A percentile compares a stretch with the other conserved stretches of the same genome.
These are phyloP conservation scores for Erysimum cheiri DNA, from an alignment of 441 rosid species.

Conservation along the genomic window DNA sequence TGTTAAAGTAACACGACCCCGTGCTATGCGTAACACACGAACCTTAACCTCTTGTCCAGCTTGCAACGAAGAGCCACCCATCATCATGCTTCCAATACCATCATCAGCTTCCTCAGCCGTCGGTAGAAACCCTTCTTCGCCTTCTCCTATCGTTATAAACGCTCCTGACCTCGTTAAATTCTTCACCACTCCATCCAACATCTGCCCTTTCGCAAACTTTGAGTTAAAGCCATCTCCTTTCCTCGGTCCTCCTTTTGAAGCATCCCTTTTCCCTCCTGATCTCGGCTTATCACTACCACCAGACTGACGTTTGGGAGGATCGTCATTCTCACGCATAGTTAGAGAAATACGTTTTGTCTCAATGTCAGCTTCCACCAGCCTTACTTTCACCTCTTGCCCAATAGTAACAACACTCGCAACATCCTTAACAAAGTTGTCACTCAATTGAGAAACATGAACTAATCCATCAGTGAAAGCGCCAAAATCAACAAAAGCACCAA, in stretches of 20 bases:
- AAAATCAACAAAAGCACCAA: conserved; percentile 90
- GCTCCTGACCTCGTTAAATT: conserved; percentile 81
- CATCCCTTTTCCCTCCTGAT: conserved; percentile 55
- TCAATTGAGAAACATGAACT: conserved; percentile 90
- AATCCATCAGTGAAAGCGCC: conserved; percentile 97
- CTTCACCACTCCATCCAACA: conserved; percentile 79
- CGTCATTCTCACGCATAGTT: conserved; percentile 71
- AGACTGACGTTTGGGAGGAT: conserved; percentile 48
- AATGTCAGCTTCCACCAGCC: conserved; percentile 75
- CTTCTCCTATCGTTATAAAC: conserved; percentile 88
- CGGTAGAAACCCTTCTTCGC: conserved; percentile 94
- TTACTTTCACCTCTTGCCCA: conserved; percentile 91
- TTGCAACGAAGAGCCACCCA: conserved; percentile 59
- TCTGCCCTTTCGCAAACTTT: conserved; percentile 81
- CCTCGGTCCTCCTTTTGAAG: conserved; percentile 56
- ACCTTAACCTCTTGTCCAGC: conserved; percentile 81
- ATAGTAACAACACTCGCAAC: conserved; percentile 83
- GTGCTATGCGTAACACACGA: conserved; percentile 64
- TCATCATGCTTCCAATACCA: conserved; percentile 68
- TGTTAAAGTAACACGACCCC: conserved; percentile 86
- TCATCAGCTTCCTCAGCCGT: conserved; percentile 74
- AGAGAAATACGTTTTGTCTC: conserved; percentile 86
- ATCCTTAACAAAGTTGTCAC: conserved; percentile 84
- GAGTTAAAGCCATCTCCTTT: conserved; percentile 56
- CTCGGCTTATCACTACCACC: conserved; percentile 57